These are phyloP conservation scores for Vachellia collinsii DNA, from an alignment of 306 rosid species.

Conservation along the genomic window DNA sequence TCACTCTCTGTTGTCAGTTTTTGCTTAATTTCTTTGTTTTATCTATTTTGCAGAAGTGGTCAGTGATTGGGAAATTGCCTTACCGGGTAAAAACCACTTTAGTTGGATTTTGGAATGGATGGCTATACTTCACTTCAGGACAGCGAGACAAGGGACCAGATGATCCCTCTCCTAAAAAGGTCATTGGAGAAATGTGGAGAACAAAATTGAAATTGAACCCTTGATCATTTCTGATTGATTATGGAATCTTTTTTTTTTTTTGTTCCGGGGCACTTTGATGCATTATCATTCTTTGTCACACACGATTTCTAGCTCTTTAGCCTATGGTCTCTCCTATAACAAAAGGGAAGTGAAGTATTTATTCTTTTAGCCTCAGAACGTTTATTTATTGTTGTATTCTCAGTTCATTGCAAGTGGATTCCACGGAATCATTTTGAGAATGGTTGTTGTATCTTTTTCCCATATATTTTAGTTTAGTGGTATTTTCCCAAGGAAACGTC, in stretches of 20 bases:
- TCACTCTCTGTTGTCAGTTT: conserved; percentile 23
- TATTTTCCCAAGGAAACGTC: not conserved
- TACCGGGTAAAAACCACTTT: conserved; percentile 88
- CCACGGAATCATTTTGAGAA: not conserved
- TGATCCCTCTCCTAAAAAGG: conserved; percentile 88
- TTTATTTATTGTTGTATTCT: not conserved
- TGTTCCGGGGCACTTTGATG: not conserved
- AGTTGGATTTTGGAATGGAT: conserved; percentile 88
- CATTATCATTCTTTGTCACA: not conserved
- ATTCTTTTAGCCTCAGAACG: conserved; percentile 36
- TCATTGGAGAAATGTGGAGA: conserved; percentile 81
- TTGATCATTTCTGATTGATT: conserved; percentile 39
- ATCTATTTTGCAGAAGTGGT: conserved; percentile 74
- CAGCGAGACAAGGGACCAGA: conserved; percentile 87
- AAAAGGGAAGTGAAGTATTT: conserved; percentile 23
- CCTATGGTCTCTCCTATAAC: conserved; percentile 13
- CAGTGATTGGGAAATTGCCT: conserved; percentile 84
- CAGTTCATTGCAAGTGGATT: conserved; percentile 3
- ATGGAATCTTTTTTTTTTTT: conserved; percentile 23
- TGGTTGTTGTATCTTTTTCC: conserved; percentile 3
- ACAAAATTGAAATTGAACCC: conserved; percentile 63
- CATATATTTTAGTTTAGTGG: not conserved
- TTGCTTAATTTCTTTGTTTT: conserved; percentile 31
- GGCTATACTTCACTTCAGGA: conserved; percentile 93
- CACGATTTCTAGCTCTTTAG: not conserved